A percentile compares a stretch with the other conserved stretches of the same genome.
Conservation (phyloP, 352 stramenopile genomes). For the Phytophthora cajani region DNA sequence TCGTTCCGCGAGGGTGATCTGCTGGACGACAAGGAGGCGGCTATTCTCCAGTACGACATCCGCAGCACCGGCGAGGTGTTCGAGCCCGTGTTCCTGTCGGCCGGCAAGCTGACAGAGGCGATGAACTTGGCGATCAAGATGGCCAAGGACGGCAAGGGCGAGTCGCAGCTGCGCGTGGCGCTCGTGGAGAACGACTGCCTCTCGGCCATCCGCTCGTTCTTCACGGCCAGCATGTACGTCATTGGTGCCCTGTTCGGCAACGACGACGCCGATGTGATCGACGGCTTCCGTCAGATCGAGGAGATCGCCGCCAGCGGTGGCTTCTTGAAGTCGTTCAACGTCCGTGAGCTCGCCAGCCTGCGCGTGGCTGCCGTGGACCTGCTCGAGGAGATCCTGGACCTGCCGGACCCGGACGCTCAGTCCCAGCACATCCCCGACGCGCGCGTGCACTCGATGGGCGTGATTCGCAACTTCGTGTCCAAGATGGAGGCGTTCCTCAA, state of each 20-base stretch:
- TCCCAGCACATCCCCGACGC: constrained; percentile 74
- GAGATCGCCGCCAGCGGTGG: constrained; percentile 65
- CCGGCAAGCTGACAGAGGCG: constrained; percentile 82
- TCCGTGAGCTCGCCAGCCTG: constrained; percentile 67
- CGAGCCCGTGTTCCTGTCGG: constrained; percentile 86
- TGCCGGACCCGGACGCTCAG: constrained; percentile 77
- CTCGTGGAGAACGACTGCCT: constrained; percentile 86
- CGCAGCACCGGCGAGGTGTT: constrained; percentile 87
- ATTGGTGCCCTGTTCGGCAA: constrained; percentile 74
- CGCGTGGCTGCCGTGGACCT: constrained; percentile 73
- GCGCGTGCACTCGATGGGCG: constrained; percentile 78
- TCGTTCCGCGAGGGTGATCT: constrained; percentile 79
- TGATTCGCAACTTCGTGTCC: constrained; percentile 89
- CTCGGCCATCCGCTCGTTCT: constrained; percentile 83
- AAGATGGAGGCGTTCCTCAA: constrained; percentile 87
- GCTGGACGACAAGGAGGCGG: constrained; percentile 79
- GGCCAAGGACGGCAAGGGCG: constrained; percentile 79
- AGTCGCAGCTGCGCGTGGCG: constrained; percentile 78
- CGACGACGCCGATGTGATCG: constrained; percentile 81
- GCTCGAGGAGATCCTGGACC: constrained; percentile 80
- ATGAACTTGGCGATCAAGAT: constrained; percentile 74
- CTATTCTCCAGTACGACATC: constrained; percentile 86
- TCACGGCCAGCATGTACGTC: constrained; percentile 82
- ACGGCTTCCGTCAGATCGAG: constrained; percentile 83
- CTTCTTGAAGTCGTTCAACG: constrained; percentile 84